Conservation (phyloP, 2,329 filamentous ascomycete species). For the Onygenales sp. region DNA sequence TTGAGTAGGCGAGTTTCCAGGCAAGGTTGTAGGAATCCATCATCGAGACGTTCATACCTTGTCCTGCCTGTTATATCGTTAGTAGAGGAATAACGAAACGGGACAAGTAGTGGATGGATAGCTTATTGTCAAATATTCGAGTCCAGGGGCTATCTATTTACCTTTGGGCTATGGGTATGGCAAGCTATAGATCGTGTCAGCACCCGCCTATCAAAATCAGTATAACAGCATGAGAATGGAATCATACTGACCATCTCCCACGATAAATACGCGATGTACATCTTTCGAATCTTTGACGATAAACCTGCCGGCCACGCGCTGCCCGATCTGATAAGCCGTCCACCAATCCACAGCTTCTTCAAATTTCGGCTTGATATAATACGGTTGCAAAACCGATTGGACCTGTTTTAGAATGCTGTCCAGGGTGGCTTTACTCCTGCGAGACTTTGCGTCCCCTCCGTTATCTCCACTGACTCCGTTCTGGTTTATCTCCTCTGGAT, state of each 20-base stretch:
- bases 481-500: slow-evolving; percentile 38
- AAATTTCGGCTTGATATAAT: slow-evolving; percentile 50
- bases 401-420: slow-evolving; percentile 56
- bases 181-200: background rate
- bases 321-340: slow-evolving; percentile 67
- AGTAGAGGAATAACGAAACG: background rate
- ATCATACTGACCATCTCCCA: slow-evolving; percentile 46
- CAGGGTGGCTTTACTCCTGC: slow-evolving; percentile 42
- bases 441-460: slow-evolving; percentile 29
- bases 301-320: slow-evolving; percentile 45
- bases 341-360: slow-evolving; percentile 60
- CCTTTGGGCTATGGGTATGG: slow-evolving; percentile 3
- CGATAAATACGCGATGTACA: slow-evolving; percentile 61
- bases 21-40: slow-evolving; percentile 25
- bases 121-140: background rate
- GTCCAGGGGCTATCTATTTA: background rate
- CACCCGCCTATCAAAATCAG: background rate
- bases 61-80: background rate
- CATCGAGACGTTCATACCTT: background rate
- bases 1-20: slow-evolving; percentile 30
- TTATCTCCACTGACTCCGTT: slow-evolving; percentile 53
- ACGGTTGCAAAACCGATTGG: slow-evolving; percentile 58
- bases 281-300: slow-evolving; percentile 55
- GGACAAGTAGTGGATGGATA: no score
- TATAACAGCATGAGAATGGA: background rate